Conservation (phyloP, 345 rosid species). For the Theobroma cacao region DNA sequence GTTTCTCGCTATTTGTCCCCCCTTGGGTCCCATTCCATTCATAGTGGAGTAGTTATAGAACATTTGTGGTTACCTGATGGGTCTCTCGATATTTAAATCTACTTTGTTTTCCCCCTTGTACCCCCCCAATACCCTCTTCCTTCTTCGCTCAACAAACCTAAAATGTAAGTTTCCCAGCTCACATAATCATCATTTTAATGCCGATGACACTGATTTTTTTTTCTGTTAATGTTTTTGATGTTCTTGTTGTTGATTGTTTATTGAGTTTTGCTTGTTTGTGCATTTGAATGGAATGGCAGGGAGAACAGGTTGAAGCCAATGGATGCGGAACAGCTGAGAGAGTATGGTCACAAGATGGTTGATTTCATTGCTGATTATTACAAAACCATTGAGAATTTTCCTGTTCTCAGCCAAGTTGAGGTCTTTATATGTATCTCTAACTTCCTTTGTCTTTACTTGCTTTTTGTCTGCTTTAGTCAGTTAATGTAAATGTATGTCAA, state of each 20-base stretch:
- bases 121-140: background rate
- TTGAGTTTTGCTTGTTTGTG: background rate
- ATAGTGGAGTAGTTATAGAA: too few species aligned
- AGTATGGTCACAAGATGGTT: conserved; percentile 77
- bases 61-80: too few species aligned
- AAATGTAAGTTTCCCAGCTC: conserved; percentile 20
- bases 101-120: background rate
- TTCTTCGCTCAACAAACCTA: background rate
- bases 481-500: background rate
- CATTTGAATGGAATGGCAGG: conserved; percentile 22
- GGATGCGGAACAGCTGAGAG: conserved; percentile 77
- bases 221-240: background rate
- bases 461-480: background rate
- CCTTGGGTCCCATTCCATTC: background rate
- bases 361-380: conserved; percentile 95
- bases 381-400: conserved; percentile 65
- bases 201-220: too few species aligned
- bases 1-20: background rate
- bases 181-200: background rate
- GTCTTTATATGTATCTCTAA: conserved; percentile 17
- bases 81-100: background rate
- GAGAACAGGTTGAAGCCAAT: conserved; percentile 46
- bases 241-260: background rate
- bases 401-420: conserved; percentile 93
- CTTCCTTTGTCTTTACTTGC: background rate